Evolutionary conservation across 2,329 filamentous ascomycete species (phyloP).

Genomic region (Beauveria medogensis): DNA sequence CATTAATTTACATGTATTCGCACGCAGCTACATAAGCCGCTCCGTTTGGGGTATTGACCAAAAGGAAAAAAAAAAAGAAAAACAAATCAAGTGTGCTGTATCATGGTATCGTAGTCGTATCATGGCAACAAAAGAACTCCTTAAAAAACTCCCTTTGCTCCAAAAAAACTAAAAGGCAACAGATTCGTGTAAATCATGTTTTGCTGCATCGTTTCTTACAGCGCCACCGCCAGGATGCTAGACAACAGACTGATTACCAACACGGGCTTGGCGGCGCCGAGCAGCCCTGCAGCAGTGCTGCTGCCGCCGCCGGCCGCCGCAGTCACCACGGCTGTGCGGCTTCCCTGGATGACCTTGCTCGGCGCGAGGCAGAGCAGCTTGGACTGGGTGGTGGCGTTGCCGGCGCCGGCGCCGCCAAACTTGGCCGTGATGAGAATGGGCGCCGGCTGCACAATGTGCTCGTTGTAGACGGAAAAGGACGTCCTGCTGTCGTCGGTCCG

Average conservation of each 20-base stretch:
- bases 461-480: background rate
- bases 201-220: background rate
- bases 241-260: background rate
- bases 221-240: background rate
- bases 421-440: slow-evolving; percentile 6
- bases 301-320: background rate
- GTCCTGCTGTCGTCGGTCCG: background rate
- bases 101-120: slow-evolving; percentile 7
- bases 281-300: background rate
- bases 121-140: background rate
- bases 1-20: background rate
- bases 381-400: background rate
- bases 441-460: slow-evolving; percentile 2
- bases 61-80: background rate
- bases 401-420: background rate
- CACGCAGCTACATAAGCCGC: background rate
- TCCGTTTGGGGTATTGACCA: background rate
- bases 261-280: slow-evolving; percentile 1
- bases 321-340: background rate
- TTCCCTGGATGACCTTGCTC: slow-evolving; percentile 4
- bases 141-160: background rate
- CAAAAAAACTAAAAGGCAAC: too few species aligned
- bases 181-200: too few species aligned
- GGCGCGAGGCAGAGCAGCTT: slow-evolving; percentile 9
- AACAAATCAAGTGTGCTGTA: background rate